Conservation (phyloP, 305 asterid species). For the Salvia sclarea region DNA sequence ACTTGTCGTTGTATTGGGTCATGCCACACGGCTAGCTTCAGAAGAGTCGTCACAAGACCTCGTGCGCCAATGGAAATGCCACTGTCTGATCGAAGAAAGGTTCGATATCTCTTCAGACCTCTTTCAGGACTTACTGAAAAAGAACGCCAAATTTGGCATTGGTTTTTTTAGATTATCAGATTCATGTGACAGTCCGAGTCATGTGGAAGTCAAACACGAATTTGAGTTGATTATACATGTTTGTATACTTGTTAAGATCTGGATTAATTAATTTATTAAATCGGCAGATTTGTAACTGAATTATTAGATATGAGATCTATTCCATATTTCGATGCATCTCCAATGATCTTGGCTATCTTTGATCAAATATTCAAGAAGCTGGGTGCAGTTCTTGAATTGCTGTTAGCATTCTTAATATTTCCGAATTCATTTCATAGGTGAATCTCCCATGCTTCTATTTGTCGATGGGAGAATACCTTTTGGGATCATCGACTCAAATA, state of each 20-base stretch:
- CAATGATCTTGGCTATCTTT: constrained; percentile 1
- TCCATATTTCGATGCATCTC: constrained; percentile 11
- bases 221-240: constrained; percentile 20
- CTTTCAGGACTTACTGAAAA: neutral
- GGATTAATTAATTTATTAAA: neutral
- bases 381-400: no score
- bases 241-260: constrained; percentile 17
- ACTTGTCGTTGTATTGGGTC: neutral
- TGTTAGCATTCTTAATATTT: no score
- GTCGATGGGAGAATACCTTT: no score
- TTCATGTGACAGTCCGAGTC: constrained; percentile 14
- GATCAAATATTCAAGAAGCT: no score
- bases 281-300: constrained; percentile 9
- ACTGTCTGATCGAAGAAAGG: neutral
- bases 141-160: constrained; percentile 10
- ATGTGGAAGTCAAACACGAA: constrained; percentile 3
- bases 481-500: no score
- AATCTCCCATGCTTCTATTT: no score
- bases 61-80: neutral
- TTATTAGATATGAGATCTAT: constrained; percentile 30
- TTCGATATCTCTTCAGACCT: neutral
- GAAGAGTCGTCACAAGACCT: neutral
- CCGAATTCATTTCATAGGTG: no score
- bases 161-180: neutral
- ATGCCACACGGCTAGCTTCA: neutral